These are phyloP conservation scores for Akanthomyces uredinophilus DNA, from an alignment of 2,329 filamentous ascomycete species.

Conservation along the genomic window DNA sequence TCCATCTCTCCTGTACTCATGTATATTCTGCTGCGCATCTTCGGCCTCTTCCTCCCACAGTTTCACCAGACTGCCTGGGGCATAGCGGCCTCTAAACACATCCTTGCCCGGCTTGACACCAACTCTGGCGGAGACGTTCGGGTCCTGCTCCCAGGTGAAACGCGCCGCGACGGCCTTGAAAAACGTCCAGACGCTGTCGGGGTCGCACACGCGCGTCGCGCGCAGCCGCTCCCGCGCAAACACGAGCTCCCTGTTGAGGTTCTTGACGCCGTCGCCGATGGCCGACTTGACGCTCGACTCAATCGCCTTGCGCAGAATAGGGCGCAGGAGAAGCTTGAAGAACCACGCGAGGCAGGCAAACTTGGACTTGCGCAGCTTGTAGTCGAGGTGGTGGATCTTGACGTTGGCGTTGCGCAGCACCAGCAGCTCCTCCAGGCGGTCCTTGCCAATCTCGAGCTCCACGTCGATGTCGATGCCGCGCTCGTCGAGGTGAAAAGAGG, in stretches of 20 bases:
- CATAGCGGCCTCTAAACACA: slow-evolving; percentile 78
- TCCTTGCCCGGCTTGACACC: slow-evolving; percentile 57
- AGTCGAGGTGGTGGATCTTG: slow-evolving; percentile 80
- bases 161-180: slow-evolving; percentile 75
- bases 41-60: slow-evolving; percentile 80
- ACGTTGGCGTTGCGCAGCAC: slow-evolving; percentile 72
- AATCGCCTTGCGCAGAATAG: slow-evolving; percentile 71
- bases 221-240: slow-evolving; percentile 82
- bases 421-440: slow-evolving; percentile 75
- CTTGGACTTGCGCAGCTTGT: slow-evolving; percentile 67
- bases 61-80: slow-evolving; percentile 82
- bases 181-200: slow-evolving; percentile 75
- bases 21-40: slow-evolving; percentile 65
- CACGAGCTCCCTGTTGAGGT: slow-evolving; percentile 77
- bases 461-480: slow-evolving; percentile 81
- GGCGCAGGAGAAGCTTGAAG: slow-evolving; percentile 76
- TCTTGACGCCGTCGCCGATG: slow-evolving; percentile 64
- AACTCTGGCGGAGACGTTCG: slow-evolving; percentile 69
- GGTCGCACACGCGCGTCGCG: slow-evolving; percentile 75
- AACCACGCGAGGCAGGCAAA: slow-evolving; percentile 77
- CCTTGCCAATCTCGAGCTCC: slow-evolving; percentile 76
- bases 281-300: slow-evolving; percentile 71
- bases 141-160: slow-evolving; percentile 65
- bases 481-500: slow-evolving; percentile 79
- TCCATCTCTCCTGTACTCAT: slow-evolving; percentile 64